Base-by-base conservation (phyloP, 441 rosid genomes). In the Flueggea neowawraea region DNA sequence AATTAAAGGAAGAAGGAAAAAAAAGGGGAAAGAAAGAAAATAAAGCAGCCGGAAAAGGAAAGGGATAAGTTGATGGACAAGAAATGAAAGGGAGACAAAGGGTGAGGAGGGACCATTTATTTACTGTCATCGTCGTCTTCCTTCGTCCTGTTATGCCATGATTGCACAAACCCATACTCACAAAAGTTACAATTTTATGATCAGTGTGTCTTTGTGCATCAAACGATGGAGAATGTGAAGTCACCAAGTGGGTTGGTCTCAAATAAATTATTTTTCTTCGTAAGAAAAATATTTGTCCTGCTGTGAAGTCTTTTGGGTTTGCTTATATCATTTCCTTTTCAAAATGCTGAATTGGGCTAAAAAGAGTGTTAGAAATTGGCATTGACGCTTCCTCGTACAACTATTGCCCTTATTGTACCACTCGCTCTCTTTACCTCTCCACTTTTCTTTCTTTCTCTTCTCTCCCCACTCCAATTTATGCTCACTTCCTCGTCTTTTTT, bases 81-180 rank as follows among this genome's bases (percentile, higher is more conserved):
- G 2, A 22, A 22, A 78, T 45, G 54, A 68, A 76, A 72, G 73
- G 65, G 71, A 73, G 72, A 75, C 69, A 73, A 54, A 59, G 63
- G 62, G 63, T n/a, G 67, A 63, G 58, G 69, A 64, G 79, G 80
- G 80, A 82, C 84, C 84, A 75, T 77, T 58, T 61, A 62, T 67
- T 62, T 67, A 22, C 28, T 22, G 28, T 55, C 56, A 33, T 43
- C 12, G 12, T 43, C 10, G 45, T 11, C 45, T 6, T 43, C 12
- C 10, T 43, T 22, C 45, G 45, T 43, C 45, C 8, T 43, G 12
- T 11, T 6, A 11, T 43, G 45, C 45, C 12, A 43, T 43, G 8
- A 43, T 43, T 43, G 45, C 45, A 43, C 45, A 43, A 11, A 6
- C n/a, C 45, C 8, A 43, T 43, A 11, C 45, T 1, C 12, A 43